Conservation (phyloP, 1,139 yeast species). For the Hansenula lynferdii region DNA sequence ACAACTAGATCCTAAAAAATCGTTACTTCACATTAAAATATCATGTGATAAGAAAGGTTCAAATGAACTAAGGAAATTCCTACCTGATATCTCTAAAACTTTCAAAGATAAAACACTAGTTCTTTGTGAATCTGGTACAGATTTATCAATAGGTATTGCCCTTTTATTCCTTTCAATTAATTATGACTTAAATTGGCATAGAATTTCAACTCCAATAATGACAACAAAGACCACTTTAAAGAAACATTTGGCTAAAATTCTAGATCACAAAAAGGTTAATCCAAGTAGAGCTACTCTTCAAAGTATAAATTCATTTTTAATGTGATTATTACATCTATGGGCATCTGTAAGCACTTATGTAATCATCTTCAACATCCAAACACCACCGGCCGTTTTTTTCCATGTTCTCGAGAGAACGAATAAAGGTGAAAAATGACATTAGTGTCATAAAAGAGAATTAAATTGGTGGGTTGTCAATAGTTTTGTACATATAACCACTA, state of each 20-base stretch:
- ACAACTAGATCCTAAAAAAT: background rate
- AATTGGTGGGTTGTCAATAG: too few species aligned
- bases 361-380: background rate
- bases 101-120: slow-evolving; percentile 32
- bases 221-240: slow-evolving; percentile 53
- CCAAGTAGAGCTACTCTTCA: slow-evolving; percentile 79
- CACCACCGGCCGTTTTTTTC: background rate
- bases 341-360: background rate
- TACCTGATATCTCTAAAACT: slow-evolving; percentile 31
- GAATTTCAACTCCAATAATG: slow-evolving; percentile 22
- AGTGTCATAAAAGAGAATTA: background rate
- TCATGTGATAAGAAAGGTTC: slow-evolving; percentile 60
- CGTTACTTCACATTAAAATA: slow-evolving; percentile 21
- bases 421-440: background rate
- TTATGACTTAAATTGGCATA: slow-evolving; percentile 40
- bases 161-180: slow-evolving; percentile 45
- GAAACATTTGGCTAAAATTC: slow-evolving; percentile 49
- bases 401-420: background rate
- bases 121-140: slow-evolving; percentile 62
- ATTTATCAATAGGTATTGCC: slow-evolving; percentile 58
- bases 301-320: slow-evolving; percentile 46
- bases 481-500: too few species aligned
- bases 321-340: slow-evolving; percentile 25
- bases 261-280: slow-evolving; percentile 44
- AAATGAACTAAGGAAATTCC: slow-evolving; percentile 40